phyloP scores from a whole-genome alignment of 352 stramenopile genomes.

The Phytophthora constricta region DNA sequence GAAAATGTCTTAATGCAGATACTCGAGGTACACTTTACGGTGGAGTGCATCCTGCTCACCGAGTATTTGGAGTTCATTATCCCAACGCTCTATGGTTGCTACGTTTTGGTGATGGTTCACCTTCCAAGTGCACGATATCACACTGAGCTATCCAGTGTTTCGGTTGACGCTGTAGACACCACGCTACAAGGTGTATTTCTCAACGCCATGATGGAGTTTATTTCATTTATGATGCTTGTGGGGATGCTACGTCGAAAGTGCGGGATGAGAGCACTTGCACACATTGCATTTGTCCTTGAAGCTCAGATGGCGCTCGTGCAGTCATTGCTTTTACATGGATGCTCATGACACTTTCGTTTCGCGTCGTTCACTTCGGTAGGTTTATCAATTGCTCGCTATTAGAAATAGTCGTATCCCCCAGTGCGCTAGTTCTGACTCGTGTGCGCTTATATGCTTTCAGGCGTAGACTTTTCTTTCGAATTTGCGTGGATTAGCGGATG shows the following conservation, averaged over 20 bases:
- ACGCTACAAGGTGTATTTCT: constrained; percentile 16
- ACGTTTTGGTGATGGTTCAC: constrained; percentile 19
- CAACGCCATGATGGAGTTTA: constrained; percentile 25
- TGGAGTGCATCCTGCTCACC: constrained; percentile 36
- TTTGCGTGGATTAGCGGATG: too few relatives aligned
- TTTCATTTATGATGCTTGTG: constrained; percentile 21
- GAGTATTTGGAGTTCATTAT: constrained; percentile 44
- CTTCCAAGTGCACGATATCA: constrained; percentile 27
- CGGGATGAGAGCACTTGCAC: constrained; percentile 18
- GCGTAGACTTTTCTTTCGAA: background rate
- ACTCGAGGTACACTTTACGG: too few relatives aligned
- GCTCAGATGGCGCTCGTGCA: constrained; percentile 27
- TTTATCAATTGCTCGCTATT: too few relatives aligned
- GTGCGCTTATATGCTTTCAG: too few relatives aligned
- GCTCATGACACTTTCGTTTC: background rate
- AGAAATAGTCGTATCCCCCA: too few relatives aligned
- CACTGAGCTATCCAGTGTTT: constrained; percentile 7
- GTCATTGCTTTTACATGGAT: too few relatives aligned
- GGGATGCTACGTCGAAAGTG: constrained; percentile 17
- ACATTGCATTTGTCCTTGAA: constrained; percentile 41
- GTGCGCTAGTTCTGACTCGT: too few relatives aligned
- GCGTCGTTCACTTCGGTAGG: constrained; percentile 1
- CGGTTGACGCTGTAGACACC: background rate
- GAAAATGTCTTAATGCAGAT: too few relatives aligned
- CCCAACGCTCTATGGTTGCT: constrained; percentile 32